Conservation (phyloP, 2,329 filamentous ascomycete species). For the Calonectria crousiana region DNA sequence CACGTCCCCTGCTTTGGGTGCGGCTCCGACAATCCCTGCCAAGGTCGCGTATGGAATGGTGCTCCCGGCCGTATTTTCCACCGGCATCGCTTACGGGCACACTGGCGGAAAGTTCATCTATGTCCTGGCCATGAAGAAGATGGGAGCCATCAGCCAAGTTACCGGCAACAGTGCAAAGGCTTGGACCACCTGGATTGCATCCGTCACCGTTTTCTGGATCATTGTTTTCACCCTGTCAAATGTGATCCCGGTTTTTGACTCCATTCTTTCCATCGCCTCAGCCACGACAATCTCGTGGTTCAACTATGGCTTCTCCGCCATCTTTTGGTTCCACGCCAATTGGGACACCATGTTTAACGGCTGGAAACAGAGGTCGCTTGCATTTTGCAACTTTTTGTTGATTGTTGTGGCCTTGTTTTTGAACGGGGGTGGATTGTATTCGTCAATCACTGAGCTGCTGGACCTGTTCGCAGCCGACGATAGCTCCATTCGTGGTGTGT, state of each 20-base stretch:
- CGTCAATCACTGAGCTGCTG: conserved; percentile 38
- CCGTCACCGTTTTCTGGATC: conserved; percentile 39
- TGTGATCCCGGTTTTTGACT: conserved; percentile 46
- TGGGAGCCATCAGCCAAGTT: conserved; percentile 35
- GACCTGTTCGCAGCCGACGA: conserved; percentile 31
- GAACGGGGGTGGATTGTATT: conserved; percentile 43
- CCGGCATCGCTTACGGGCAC: conserved; percentile 41
- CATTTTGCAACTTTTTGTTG: conserved; percentile 35
- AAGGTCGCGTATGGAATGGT: conserved; percentile 45
- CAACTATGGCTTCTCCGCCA: conserved; percentile 38
- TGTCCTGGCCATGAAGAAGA: conserved; percentile 31
- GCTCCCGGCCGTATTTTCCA: conserved; percentile 40
- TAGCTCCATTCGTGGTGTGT: conserved; percentile 36
- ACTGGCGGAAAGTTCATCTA: conserved; percentile 44
- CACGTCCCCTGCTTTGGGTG: conserved; percentile 38
- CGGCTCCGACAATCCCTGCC: conserved; percentile 35
- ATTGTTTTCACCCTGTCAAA: conserved; percentile 43
- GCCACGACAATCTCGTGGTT: conserved; percentile 45
- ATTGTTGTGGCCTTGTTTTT: conserved; percentile 37
- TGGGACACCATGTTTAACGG: conserved; percentile 28
- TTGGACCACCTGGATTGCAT: conserved; percentile 43
- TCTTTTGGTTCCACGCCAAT: conserved; percentile 44
- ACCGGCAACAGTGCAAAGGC: conserved; percentile 39
- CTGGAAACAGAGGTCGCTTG: conserved; percentile 36
- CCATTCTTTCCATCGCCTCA: conserved; percentile 42